Conservation (phyloP, 768 basidiomycete species). For the Pluteus cervinus region DNA sequence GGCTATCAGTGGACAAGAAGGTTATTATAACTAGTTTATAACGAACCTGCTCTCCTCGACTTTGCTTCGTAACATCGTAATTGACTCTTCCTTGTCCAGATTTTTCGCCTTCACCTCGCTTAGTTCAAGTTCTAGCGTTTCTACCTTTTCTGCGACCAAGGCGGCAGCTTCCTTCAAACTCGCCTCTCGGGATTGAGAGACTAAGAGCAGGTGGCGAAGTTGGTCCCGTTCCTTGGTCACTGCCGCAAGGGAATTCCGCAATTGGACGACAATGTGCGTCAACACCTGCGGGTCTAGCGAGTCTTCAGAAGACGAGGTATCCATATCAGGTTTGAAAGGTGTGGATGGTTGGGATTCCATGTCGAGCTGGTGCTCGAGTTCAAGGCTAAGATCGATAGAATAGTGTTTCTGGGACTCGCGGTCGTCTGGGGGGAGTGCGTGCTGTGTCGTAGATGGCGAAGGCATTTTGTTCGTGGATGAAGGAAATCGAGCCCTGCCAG, state of each 20-base stretch:
- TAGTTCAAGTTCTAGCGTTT: constrained; percentile 50
- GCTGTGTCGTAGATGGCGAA: too few species aligned
- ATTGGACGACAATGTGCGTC: constrained; percentile 67
- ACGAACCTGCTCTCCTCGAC: constrained; percentile 82
- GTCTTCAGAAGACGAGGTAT: constrained; percentile 19
- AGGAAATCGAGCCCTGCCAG: too few species aligned
- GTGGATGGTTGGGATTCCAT: constrained; percentile 53
- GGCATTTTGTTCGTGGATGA: too few species aligned
- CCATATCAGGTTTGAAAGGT: constrained; percentile 20
- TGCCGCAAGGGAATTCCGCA: constrained; percentile 58
- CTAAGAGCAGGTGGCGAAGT: constrained; percentile 44
- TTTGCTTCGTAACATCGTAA: constrained; percentile 69
- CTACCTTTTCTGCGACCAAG: constrained; percentile 61
- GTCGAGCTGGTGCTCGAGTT: constrained; percentile 73
- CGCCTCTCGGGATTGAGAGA: constrained; percentile 48
- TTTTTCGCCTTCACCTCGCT: constrained; percentile 42
- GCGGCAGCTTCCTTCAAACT: constrained; percentile 58
- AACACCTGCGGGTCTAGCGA: constrained; percentile 73
- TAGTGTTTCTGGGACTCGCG: constrained; percentile 26
- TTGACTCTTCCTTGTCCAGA: constrained; percentile 74
- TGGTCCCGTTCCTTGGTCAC: constrained; percentile 71
- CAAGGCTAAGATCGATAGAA: constrained; percentile 76
- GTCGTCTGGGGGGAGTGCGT: constrained; percentile 13
- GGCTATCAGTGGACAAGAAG: too few species aligned
- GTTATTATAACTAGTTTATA: too few species aligned